phyloP scores from a whole-genome alignment of 73 alveolate species.

The Paramecium pentaurelia region DNA sequence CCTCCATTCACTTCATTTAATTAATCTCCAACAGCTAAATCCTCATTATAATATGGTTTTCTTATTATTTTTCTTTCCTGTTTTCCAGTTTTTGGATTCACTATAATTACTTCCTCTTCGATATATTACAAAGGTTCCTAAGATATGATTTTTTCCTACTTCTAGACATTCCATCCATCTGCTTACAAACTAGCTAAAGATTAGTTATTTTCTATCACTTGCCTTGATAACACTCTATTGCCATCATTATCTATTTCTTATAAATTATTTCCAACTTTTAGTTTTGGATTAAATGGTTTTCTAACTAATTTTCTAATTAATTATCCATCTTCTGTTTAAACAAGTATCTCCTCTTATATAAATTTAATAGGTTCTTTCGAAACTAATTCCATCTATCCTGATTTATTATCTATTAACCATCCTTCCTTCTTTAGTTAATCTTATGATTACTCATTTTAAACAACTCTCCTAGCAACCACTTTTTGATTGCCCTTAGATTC shows the following conservation, averaged over 20 bases:
- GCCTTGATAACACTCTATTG: neutral
- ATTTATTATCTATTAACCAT: neutral
- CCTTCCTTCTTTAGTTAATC: neutral
- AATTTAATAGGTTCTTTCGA: neutral
- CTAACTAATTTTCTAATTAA: neutral
- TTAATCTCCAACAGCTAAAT: neutral
- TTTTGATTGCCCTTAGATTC: neutral
- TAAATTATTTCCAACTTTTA: neutral
- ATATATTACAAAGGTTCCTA: neutral
- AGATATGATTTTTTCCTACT: neutral
- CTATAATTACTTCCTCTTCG: neutral
- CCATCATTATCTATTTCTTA: neutral
- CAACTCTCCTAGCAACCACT: neutral
- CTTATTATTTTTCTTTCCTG: neutral
- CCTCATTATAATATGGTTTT: neutral
- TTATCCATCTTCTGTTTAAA: neutral
- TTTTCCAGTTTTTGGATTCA: neutral
- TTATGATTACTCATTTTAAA: neutral
- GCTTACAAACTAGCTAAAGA: neutral
- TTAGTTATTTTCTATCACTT: neutral
- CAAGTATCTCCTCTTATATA: neutral
- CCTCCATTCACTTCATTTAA: neutral
- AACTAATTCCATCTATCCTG: neutral
- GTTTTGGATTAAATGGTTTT: neutral
- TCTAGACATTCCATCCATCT: neutral